Conservation (phyloP, 768 basidiomycete genomes). For the Naganishia kalamii region DNA sequence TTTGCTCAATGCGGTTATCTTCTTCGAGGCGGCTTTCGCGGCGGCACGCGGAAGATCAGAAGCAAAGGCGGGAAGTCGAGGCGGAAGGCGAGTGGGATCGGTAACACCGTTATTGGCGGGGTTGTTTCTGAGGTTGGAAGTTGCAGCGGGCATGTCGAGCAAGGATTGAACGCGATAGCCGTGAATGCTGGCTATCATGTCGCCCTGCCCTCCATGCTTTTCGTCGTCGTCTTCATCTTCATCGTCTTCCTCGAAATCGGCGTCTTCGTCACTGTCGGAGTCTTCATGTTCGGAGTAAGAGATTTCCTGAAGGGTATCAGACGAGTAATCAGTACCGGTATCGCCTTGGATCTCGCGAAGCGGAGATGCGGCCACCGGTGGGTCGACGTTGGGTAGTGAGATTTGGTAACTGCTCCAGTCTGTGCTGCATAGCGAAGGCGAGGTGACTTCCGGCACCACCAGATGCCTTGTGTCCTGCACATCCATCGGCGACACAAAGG, state of each 20-base stretch:
- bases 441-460: not conserved
- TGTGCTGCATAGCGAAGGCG: not conserved
- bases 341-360: not conserved
- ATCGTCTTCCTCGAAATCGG: not conserved
- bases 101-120: not conserved
- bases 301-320: constrained; percentile 5
- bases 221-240: constrained; percentile 11
- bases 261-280: not conserved
- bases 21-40: not conserved
- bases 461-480: not conserved
- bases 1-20: not conserved
- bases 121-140: constrained; percentile 6
- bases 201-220: not conserved
- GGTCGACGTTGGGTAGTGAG: not conserved
- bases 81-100: not conserved
- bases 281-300: not conserved
- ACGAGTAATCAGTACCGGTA: constrained; percentile 2
- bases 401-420: not conserved
- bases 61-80: not conserved
- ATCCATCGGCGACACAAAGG: not conserved
- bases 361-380: not conserved
- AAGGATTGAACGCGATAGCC: not conserved
- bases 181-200: not conserved
- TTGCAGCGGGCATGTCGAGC: not conserved
- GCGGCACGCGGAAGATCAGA: not conserved